These are phyloP conservation scores for Penicillium turbatum DNA, from an alignment of 495 filamentous ascomycete genomes.

Conservation along the genomic window DNA sequence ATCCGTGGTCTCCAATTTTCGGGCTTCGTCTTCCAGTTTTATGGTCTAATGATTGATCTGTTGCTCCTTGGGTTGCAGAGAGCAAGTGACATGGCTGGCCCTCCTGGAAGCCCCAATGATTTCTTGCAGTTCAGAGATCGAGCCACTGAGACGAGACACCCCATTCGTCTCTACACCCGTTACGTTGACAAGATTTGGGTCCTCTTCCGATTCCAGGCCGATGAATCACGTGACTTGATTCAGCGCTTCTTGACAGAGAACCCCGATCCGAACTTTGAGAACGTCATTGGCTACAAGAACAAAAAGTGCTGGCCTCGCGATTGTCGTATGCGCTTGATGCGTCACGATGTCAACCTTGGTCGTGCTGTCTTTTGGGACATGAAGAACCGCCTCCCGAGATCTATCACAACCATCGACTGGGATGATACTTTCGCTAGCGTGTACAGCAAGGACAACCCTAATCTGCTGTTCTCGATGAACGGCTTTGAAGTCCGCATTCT, in stretches of 20 bases:
- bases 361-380: conserved; percentile 99
- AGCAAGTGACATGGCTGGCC: conserved; percentile 94
- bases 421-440: conserved; percentile 99
- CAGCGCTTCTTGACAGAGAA: conserved; percentile 98
- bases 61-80: conserved; percentile 89
- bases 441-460: conserved; percentile 97
- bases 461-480: conserved; percentile 95
- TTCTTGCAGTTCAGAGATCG: conserved; percentile 96
- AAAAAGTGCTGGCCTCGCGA: conserved; percentile 99
- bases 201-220: conserved; percentile 87
- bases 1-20: conserved; percentile 97
- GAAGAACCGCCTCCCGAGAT: conserved; percentile 93
- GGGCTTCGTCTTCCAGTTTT: conserved; percentile 98
- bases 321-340: conserved; percentile 96
- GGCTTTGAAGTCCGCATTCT: conserved; percentile 97
- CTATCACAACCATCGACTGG: conserved; percentile 97
- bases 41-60: conserved; percentile 92
- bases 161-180: conserved; percentile 92
- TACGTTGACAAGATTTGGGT: conserved; percentile 99
- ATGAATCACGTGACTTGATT: conserved; percentile 93
- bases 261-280: conserved; percentile 98
- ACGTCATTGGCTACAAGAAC: conserved; percentile 97
- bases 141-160: conserved; percentile 84
- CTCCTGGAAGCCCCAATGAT: conserved; percentile 94
- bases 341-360: conserved; percentile 97